Base-by-base conservation (phyloP, 2,329 filamentous ascomycete species). In the Rasamsonia emersonii region DNA sequence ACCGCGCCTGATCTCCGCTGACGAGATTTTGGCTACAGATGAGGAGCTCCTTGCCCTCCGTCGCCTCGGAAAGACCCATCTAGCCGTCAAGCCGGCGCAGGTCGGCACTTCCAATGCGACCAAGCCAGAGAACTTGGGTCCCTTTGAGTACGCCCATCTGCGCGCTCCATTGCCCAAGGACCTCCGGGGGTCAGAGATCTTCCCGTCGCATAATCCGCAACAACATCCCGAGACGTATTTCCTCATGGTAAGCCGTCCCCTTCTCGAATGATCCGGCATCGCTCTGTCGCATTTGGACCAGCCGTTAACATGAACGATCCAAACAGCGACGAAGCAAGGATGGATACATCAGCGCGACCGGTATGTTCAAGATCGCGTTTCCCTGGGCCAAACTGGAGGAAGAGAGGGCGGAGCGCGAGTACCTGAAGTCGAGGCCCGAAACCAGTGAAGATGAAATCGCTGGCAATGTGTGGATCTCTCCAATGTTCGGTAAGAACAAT, bases 121-220 rank as follows among this genome's bases (percentile, higher is more conserved):
- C 35, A 84, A 85, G 55, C 69, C 77, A 28, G 71, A 80, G 44
- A 78, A 81, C 45, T 68, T 91, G 39, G 86, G 85, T 31, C 77
- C 80, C 28, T 94, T 98, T 56, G 91, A 96, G 61, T 98, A 98
- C 60, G 89, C 88, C 43, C 91, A 98, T 57, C 71, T 98, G 30
- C 82, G 89, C 52, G 89, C 88, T 39, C 89, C 91, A 9, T 67
- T 98, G 28, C 91, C 91, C 30, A 91, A 88, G 61, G 86, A 91
- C 43, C 79, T 96, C 46, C 76, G 79, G 39, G 73, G 72, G 17
- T 94, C 88, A 4, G 91, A 91, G 53, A 93, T 98, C 50, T 96
- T 96, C 68, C 81, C 84, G 51, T 80, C 79, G 38, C 79, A 79
- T 54, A 59, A 63, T 7, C 65, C 71, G 33, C 58, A 68, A 39